These are phyloP conservation scores for Alternaria ethzedia DNA, from an alignment of 2,329 filamentous ascomycete genomes.

Conservation along the genomic window DNA sequence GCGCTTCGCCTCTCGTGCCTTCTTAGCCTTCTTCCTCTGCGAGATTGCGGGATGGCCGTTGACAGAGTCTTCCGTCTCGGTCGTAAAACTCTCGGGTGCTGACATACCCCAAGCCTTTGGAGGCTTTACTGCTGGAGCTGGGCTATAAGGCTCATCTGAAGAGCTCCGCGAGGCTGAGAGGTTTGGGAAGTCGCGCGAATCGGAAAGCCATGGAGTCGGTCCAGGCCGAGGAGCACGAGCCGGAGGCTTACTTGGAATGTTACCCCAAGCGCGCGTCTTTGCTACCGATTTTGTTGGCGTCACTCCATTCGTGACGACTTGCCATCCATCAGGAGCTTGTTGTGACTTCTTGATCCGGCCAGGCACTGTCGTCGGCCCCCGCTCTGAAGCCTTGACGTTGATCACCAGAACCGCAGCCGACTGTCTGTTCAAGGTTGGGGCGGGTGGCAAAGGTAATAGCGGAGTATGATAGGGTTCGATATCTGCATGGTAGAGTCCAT, in stretches of 20 bases:
- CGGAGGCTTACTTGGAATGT: not conserved
- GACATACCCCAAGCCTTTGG: not conserved
- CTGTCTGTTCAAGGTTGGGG: conserved; percentile 2
- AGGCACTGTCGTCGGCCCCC: not conserved
- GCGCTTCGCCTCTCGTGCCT: conserved; percentile 20
- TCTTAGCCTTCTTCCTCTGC: conserved; percentile 36
- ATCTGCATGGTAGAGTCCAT: conserved; percentile 15
- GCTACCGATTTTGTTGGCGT: not conserved
- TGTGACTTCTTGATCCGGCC: not conserved
- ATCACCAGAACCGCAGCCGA: conserved; percentile 15
- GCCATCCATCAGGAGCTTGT: not conserved
- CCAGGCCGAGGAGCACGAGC: not conserved
- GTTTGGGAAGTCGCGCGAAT: not conserved
- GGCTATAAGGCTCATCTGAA: not conserved
- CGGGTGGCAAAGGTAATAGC: conserved; percentile 9
- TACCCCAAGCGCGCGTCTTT: conserved; percentile 4
- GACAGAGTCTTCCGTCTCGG: not conserved
- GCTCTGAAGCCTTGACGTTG: conserved; percentile 1
- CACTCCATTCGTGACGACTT: not conserved
- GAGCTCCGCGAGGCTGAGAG: not conserved
- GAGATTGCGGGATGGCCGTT: conserved; percentile 14
- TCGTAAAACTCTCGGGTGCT: conserved; percentile 9
- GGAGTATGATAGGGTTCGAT: conserved; percentile 26
- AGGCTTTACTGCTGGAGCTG: conserved; percentile 1
- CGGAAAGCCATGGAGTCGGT: not conserved